Evolutionary conservation across 2,329 filamentous ascomycete species (phyloP).

Genomic region (Macrophomina pseudophaseolina): DNA sequence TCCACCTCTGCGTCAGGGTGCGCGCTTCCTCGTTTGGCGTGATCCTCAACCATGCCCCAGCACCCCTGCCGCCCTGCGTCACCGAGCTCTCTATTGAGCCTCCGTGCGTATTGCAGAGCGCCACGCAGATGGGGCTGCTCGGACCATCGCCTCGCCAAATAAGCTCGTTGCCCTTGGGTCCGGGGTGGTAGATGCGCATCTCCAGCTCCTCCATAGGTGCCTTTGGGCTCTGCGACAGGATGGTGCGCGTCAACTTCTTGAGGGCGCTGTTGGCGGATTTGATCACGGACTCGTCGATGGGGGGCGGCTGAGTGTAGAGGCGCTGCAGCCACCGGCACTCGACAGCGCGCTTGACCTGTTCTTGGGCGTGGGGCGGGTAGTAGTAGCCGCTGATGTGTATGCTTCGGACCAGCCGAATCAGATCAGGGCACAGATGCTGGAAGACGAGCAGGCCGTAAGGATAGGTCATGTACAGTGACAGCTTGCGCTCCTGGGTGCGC

Average conservation of each 20-base stretch:
- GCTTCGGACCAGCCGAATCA: conserved; percentile 47
- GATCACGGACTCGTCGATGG: conserved; percentile 28
- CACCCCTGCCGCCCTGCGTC: conserved; percentile 39
- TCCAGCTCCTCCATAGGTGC: conserved; percentile 40
- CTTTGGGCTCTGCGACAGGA: conserved; percentile 29
- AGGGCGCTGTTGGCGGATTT: conserved; percentile 37
- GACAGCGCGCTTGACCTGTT: background rate
- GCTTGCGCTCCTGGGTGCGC: conserved; percentile 27
- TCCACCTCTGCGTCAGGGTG: conserved; percentile 22
- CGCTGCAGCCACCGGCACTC: conserved; percentile 11
- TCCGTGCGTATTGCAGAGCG: conserved; percentile 42
- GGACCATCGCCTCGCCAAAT: conserved; percentile 45
- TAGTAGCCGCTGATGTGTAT: conserved; percentile 49
- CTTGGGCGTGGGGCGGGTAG: conserved; percentile 27
- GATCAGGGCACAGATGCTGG: conserved; percentile 44
- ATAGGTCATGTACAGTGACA: conserved; percentile 50
- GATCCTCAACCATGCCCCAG: conserved; percentile 38
- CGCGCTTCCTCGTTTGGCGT: conserved; percentile 27
- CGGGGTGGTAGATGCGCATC: conserved; percentile 48
- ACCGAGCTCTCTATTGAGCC: conserved; percentile 46
- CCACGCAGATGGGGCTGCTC: conserved; percentile 18
- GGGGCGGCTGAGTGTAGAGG: conserved; percentile 31
- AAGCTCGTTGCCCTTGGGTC: conserved; percentile 41
- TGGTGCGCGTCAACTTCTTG: conserved; percentile 38
- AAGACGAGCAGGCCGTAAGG: conserved; percentile 48